Conservation (phyloP, 2,329 filamentous ascomycete genomes). For the Chaetomium olivaceum region DNA sequence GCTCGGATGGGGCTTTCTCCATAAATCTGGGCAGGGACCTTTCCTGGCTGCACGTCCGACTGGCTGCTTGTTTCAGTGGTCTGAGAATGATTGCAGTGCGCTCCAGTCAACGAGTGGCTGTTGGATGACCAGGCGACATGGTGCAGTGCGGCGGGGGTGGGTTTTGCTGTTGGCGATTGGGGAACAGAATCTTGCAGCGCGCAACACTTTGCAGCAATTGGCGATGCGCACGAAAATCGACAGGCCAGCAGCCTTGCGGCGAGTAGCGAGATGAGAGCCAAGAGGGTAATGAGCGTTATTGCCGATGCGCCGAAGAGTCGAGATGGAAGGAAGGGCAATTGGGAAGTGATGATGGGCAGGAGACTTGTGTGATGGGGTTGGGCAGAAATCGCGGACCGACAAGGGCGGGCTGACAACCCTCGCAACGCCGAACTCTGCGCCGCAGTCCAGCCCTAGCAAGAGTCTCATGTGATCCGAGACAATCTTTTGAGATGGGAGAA, state of each 20-base stretch:
- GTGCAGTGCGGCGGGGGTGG: not conserved
- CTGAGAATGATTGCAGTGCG: not conserved
- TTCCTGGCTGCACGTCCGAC: constrained; percentile 14
- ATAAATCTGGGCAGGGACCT: constrained; percentile 14
- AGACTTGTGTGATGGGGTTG: constrained; percentile 2
- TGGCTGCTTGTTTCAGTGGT: constrained; percentile 3
- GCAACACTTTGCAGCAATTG: constrained; percentile 8
- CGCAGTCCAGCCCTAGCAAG: not conserved
- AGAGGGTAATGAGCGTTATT: not conserved
- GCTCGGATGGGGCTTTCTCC: constrained; percentile 6
- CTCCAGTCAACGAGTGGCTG: constrained; percentile 10
- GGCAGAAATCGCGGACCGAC: constrained; percentile 4
- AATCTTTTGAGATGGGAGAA: not conserved
- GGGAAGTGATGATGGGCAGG: constrained; percentile 4
- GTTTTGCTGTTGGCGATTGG: constrained; percentile 3
- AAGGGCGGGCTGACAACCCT: not conserved
- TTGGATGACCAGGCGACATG: constrained; percentile 3
- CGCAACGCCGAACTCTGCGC: not conserved
- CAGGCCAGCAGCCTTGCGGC: not conserved
- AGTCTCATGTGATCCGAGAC: constrained; percentile 11
- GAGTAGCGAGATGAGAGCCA: constrained; percentile 1
- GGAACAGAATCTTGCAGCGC: not conserved
- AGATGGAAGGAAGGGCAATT: not conserved
- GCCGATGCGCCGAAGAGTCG: not conserved
- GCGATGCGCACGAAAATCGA: constrained; percentile 2